Evolutionary conservation across 73 alveolate species (phyloP).

Genomic region (Stentor coeruleus): DNA sequence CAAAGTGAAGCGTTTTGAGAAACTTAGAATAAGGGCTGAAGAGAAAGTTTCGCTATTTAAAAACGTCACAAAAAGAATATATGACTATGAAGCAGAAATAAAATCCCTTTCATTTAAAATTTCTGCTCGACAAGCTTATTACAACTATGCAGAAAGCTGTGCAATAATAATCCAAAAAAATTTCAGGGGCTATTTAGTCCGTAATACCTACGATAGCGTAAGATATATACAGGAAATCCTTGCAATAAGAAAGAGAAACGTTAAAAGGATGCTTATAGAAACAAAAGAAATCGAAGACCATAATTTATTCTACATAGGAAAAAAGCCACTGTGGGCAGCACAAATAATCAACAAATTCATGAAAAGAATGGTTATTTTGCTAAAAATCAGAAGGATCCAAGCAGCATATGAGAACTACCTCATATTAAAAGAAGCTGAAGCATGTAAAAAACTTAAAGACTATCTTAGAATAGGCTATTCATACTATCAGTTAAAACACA

Average conservation of each 20-base stretch:
- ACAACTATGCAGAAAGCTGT: background rate
- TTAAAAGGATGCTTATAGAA: background rate
- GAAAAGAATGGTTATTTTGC: background rate
- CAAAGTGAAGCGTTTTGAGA: background rate
- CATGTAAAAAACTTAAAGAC: too few relatives aligned
- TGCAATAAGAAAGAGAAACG: background rate
- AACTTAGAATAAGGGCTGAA: background rate
- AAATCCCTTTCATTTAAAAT: background rate
- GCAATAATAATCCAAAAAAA: constrained; percentile 15
- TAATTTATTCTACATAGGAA: background rate
- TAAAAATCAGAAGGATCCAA: background rate
- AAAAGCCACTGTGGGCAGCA: background rate
- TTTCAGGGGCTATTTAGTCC: background rate
- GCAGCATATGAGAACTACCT: background rate
- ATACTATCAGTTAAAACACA: background rate
- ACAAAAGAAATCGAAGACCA: background rate
- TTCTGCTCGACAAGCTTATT: background rate
- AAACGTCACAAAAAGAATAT: background rate
- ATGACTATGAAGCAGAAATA: background rate
- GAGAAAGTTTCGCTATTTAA: background rate
- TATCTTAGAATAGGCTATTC: background rate
- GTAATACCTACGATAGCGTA: background rate
- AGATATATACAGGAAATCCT: constrained; percentile 7
- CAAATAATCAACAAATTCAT: background rate
- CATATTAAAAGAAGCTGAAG: background rate